Percentiles rank a stretch among this genome's conserved stretches.
These are phyloP conservation scores for Globisporangium ultimum DNA, from an alignment of 352 stramenopile species.

Conservation along the genomic window DNA sequence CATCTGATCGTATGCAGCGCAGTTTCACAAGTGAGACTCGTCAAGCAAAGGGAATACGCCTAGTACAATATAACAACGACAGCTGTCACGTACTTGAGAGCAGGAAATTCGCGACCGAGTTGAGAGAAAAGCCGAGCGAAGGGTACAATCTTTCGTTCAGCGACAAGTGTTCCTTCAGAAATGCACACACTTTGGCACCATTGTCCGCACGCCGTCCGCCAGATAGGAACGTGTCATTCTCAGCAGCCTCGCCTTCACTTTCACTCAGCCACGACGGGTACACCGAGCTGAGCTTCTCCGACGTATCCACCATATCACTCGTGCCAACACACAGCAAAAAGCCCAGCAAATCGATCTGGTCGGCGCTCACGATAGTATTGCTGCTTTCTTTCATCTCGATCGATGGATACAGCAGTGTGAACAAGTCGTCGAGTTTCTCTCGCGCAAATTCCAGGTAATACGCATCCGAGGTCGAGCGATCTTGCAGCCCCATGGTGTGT, in stretches of 20 bases:
- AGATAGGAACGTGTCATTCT: conserved; percentile 17
- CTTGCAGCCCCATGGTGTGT: conserved; percentile 73
- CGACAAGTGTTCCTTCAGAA: conserved; percentile 72
- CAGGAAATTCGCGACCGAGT: conserved; percentile 14
- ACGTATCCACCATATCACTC: conserved; percentile 47
- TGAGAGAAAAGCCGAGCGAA: conserved; percentile 63
- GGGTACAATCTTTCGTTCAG: conserved; percentile 83
- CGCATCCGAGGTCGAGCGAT: conserved; percentile 71
- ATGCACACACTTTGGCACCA: conserved; percentile 58
- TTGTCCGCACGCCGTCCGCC: conserved; percentile 32
- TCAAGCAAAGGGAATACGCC: neutral
- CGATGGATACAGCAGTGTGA: conserved; percentile 64
- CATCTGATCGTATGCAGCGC: neutral
- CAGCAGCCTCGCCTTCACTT: conserved; percentile 10
- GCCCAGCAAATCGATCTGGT: conserved; percentile 69
- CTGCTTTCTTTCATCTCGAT: conserved; percentile 49
- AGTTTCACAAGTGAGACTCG: no score
- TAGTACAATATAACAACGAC: neutral
- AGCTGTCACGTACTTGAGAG: conserved; percentile 9
- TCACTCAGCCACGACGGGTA: conserved; percentile 59
- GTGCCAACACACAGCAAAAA: conserved; percentile 69
- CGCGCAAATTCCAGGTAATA: conserved; percentile 82
- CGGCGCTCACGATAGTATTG: conserved; percentile 45
- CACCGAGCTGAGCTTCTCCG: conserved; percentile 52
- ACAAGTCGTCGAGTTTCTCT: conserved; percentile 75